phyloP scores from a whole-genome alignment of 805 yeast genomes.

The Debaryomyces maramus region DNA sequence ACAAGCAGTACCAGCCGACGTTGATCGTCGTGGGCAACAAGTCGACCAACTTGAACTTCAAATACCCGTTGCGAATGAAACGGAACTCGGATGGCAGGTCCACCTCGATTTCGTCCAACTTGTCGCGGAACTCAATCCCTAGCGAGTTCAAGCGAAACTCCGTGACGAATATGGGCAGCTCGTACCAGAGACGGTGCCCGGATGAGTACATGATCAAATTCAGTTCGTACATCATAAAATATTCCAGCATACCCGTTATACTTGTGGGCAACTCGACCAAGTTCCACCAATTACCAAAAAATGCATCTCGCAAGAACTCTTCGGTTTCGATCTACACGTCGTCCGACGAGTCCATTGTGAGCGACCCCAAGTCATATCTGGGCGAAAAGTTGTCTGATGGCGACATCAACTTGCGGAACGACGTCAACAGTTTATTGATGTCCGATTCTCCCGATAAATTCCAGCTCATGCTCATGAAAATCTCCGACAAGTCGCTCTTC shows the following conservation, averaged over 20 bases:
- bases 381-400: not conserved
- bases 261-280: slow-evolving; percentile 29
- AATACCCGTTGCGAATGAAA: slow-evolving; percentile 36
- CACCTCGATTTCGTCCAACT: not conserved
- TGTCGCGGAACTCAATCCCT: not conserved
- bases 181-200: not conserved
- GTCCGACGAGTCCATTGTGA: slow-evolving; percentile 1
- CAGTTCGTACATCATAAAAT: slow-evolving; percentile 38
- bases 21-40: slow-evolving; percentile 38
- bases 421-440: not conserved
- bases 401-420: not conserved
- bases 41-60: slow-evolving; percentile 42
- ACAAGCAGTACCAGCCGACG: slow-evolving; percentile 42
- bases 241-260: slow-evolving; percentile 40
- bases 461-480: slow-evolving; percentile 21
- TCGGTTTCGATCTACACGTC: not conserved
- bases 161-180: not conserved
- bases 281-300: slow-evolving; percentile 1
- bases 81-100: slow-evolving; percentile 3
- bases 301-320: not conserved
- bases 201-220: slow-evolving; percentile 35
- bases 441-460: slow-evolving; percentile 14
- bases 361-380: not conserved
- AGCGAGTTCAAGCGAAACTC: not conserved
- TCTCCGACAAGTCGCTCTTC: slow-evolving; percentile 27